A percentile compares a stretch with the other conserved stretches of the same genome.
These are phyloP conservation scores for Gloeophyllum trabeum DNA, from an alignment of 768 basidiomycete species.

Conservation along the genomic window DNA sequence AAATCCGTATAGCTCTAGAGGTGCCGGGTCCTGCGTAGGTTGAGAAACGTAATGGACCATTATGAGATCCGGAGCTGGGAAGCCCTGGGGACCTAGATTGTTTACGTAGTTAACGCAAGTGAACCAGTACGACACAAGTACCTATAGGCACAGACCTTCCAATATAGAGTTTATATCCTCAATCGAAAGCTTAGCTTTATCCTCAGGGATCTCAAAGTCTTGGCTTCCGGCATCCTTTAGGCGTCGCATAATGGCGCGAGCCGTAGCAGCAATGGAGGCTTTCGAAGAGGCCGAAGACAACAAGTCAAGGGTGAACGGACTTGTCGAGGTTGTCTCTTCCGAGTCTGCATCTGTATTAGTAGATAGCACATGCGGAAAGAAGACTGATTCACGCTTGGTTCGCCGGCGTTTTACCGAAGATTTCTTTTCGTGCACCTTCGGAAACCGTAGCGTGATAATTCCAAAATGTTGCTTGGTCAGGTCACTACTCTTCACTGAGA, in stretches of 20 bases:
- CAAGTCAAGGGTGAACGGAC: constrained; percentile 38
- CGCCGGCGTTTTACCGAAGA: constrained; percentile 11
- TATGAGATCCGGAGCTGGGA: constrained; percentile 67
- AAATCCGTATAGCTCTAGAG: constrained; percentile 62
- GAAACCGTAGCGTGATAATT: background rate
- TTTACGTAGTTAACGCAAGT: too few species aligned
- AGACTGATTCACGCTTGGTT: constrained; percentile 7
- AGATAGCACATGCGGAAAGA: background rate
- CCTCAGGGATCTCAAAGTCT: background rate
- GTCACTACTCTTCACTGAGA: constrained; percentile 32
- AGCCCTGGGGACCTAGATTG: constrained; percentile 39
- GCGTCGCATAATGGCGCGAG: constrained; percentile 29
- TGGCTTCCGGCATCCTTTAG: constrained; percentile 8
- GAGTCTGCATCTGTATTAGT: too few species aligned
- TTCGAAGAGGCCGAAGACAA: constrained; percentile 53
- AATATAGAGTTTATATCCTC: constrained; percentile 35
- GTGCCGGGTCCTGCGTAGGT: constrained; percentile 22
- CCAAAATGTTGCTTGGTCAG: background rate
- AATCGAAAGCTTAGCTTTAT: constrained; percentile 15
- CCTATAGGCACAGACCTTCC: constrained; percentile 44
- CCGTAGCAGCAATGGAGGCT: constrained; percentile 46
- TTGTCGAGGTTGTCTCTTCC: background rate
- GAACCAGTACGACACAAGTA: too few species aligned
- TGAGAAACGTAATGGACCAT: constrained; percentile 52
- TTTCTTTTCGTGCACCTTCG: constrained; percentile 5